Conservation (phyloP, 805 yeast species). For the Grigorovia transvaalensis region DNA sequence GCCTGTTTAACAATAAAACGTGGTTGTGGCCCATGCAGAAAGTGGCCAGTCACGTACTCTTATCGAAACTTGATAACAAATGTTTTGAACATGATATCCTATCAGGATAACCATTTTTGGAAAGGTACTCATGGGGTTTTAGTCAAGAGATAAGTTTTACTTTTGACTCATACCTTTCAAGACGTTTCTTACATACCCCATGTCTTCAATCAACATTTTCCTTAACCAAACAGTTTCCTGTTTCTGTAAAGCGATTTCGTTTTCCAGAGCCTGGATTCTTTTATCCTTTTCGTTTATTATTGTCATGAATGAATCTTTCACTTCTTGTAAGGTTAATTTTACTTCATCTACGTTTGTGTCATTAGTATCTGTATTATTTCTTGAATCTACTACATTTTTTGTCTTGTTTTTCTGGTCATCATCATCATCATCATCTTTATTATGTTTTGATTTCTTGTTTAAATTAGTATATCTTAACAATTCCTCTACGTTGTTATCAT, state of each 20-base stretch:
- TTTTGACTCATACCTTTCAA: conserved; percentile 18
- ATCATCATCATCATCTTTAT: neutral
- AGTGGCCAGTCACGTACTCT: too few relatives aligned
- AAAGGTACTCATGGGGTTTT: too few relatives aligned
- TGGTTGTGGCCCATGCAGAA: conserved; percentile 75
- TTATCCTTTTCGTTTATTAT: conserved; percentile 15
- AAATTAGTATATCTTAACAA: conserved; percentile 20
- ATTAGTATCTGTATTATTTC: neutral
- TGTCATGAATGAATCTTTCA: conserved; percentile 7
- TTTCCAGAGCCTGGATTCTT: conserved; percentile 12
- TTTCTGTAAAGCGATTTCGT: conserved; percentile 15
- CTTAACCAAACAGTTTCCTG: conserved; percentile 17
- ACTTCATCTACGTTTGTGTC: neutral
- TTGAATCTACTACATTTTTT: neutral
- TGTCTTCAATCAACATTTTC: conserved; percentile 18
- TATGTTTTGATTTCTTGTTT: conserved; percentile 12
- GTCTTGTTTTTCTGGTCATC: too few relatives aligned
- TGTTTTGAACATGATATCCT: too few relatives aligned
- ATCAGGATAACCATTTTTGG: neutral
- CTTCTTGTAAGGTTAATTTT: conserved; percentile 3
- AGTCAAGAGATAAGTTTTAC: neutral
- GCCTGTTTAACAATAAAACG: conserved; percentile 47
- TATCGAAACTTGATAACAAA: too few relatives aligned
- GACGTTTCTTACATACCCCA: conserved; percentile 15
- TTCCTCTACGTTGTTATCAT: conserved; percentile 24